A percentile compares a stretch with the other conserved stretches of the same genome.
phyloP scores from a whole-genome alignment of 2,329 filamentous ascomycete species.

The Colletotrichum filicis region DNA sequence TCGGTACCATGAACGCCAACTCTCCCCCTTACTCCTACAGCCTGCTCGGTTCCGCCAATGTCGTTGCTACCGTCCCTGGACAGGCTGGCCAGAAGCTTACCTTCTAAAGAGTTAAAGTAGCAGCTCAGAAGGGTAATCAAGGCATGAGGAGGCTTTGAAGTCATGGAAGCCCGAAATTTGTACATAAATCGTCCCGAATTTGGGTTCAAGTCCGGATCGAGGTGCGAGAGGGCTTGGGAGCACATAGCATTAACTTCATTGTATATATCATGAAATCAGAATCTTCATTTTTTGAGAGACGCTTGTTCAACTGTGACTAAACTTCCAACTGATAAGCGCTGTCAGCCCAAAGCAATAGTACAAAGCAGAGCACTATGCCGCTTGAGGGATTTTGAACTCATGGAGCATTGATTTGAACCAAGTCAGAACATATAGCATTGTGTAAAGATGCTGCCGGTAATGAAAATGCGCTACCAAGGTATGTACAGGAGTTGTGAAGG shows the following conservation, averaged over 20 bases:
- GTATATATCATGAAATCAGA: background rate
- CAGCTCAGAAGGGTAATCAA: too few species aligned
- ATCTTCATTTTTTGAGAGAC: too few species aligned
- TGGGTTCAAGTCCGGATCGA: background rate
- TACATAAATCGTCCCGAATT: background rate
- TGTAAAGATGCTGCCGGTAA: background rate
- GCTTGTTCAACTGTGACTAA: too few species aligned
- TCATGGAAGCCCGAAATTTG: background rate
- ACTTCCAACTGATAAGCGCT: too few species aligned
- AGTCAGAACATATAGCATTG: too few species aligned
- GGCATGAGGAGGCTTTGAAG: too few species aligned
- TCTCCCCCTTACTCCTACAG: conserved; percentile 60
- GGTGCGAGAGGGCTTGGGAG: background rate
- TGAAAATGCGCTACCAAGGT: background rate
- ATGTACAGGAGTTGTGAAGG: background rate
- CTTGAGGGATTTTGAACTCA: background rate
- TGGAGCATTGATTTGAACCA: background rate
- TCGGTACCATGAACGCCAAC: conserved; percentile 57
- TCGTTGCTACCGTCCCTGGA: conserved; percentile 51
- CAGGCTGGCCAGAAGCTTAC: conserved; percentile 47
- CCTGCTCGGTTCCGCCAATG: conserved; percentile 54
- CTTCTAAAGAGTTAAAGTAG: conserved; percentile 9
- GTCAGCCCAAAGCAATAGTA: too few species aligned
- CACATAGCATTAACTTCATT: background rate
- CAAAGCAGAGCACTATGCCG: background rate